These are phyloP conservation scores for Penicillium mononematosum DNA, from an alignment of 495 filamentous ascomycete species.

Conservation along the genomic window DNA sequence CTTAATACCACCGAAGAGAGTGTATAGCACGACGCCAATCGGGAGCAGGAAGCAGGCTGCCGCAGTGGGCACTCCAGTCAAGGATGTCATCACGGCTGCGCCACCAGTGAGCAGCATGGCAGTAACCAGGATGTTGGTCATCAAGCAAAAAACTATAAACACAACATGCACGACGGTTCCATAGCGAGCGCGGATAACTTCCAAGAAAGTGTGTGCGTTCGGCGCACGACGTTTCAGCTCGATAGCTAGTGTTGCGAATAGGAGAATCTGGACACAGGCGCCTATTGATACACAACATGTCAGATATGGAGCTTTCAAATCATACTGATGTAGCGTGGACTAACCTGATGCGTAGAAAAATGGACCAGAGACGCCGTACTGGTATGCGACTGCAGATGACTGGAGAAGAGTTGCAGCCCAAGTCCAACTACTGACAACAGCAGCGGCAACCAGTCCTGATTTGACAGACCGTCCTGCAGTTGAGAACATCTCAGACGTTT, in stretches of 20 bases:
- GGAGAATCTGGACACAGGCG: constrained; percentile 63
- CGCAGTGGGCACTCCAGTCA: constrained; percentile 83
- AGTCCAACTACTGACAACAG: constrained; percentile 96
- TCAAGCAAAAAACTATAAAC: constrained; percentile 77
- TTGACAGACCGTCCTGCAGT: constrained; percentile 94
- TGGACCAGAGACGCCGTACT: constrained; percentile 88
- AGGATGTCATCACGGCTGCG: constrained; percentile 76
- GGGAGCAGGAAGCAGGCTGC: constrained; percentile 91
- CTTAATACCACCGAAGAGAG: constrained; percentile 78
- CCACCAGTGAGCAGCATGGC: constrained; percentile 93
- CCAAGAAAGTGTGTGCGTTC: constrained; percentile 85
- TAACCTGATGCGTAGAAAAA: constrained; percentile 78
- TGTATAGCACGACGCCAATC: constrained; percentile 79
- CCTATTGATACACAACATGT: constrained; percentile 26
- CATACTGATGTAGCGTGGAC: background rate
- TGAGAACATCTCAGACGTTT: constrained; percentile 96
- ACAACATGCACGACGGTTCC: constrained; percentile 67
- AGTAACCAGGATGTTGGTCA: constrained; percentile 83
- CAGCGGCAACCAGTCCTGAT: constrained; percentile 87
- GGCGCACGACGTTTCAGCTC: constrained; percentile 86
- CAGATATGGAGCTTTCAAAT: background rate
- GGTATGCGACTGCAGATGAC: constrained; percentile 83
- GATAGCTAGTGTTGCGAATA: constrained; percentile 92
- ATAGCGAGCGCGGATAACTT: constrained; percentile 64
- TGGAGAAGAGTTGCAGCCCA: constrained; percentile 69